Base-by-base conservation (phyloP, 176 grass and related monocot species). In the Juncus inflexus region DNA sequence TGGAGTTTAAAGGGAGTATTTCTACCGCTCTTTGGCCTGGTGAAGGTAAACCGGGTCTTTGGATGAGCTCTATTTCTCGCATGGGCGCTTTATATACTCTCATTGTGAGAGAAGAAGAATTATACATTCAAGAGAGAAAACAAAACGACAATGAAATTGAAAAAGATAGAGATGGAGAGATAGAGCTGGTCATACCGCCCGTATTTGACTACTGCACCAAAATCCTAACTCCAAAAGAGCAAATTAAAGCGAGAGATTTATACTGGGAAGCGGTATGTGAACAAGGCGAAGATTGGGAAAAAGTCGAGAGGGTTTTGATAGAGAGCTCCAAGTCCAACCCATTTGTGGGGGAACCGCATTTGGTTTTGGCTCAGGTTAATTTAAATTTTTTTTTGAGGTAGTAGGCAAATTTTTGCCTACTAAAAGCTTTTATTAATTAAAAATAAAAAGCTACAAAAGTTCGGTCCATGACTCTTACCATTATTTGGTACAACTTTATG, bases 261-360 rank as follows among this genome's bases (percentile, higher is more conserved):
- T 94, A 94, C 68, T 94, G 90, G 90, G 73, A 84, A 4, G 86
- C 81, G 2, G 54, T 81, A 3, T 89, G 86, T n/a, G 15, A 14
- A 3, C 45, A 58, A 0, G 67, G 52, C 10, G 51, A 74, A 4
- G 64, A 77, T 6, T 15, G 47, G 42, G 59, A 55, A n/a, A 81
- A 55, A 50, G 69, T 58, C 28, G 74, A 84, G 81, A 60, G 61
- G 50, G 50, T 84, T 5, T 65, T 90, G 9, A 2, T 66, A 49
- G 61, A 76, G 39, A 79, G 75, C 71, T 50, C 67, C 1, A 55
- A 62, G 60, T 81, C 52, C 74, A 90, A 90, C 78, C 86, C 82
- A 4, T 90, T 82, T 15, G 71, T 85, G 0, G 86, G 86, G n/a
- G 86, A 90, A 55, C 86, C 86, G 2, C 78, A 63, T 14, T 10